Evolutionary conservation across 495 filamentous ascomycete genomes (phyloP), one percentile per base, ranked within the genome.

Genomic region (Aspergillus coremiiformis): DNA sequence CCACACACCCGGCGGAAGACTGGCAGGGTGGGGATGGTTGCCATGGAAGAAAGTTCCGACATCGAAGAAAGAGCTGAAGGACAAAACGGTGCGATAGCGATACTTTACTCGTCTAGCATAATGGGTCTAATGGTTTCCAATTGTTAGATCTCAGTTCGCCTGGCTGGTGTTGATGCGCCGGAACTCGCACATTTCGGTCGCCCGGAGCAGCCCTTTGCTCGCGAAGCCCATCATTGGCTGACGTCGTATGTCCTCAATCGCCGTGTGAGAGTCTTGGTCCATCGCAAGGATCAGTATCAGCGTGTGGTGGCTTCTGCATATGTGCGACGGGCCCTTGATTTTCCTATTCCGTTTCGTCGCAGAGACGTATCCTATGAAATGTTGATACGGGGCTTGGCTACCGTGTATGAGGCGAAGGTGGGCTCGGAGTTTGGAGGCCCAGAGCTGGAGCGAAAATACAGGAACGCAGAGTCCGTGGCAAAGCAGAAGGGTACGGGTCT

Each of bases 101-200:
- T 5, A n/a, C 2, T 35, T 35, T n/a, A 3, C 32, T 23, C 17
- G 9, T 52, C 11, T 26, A 26, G 45, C 1, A 2, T 20, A 2
- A 39, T 26, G 12, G 19, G 30, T 33, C 48, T 55, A 42, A 50
- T 22, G 20, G 37, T 20, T 44, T 21, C n/a, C n/a, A n/a, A 12
- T 1, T 11, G 2, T 32, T 47, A 78, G 73, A 84, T 98, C 45
- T 84, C 90, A 43, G 76, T 98, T 52, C 87, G 93, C 32, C 69
- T 98, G 33, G 94, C 93, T 7, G 93, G 93, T 30, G 66, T 97
- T 41, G 93, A 98, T 63, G 94, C 93, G 15, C 93, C 93, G 1
- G 93, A 98, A 70, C 69, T 85, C 33, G 86, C 89, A 3, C 94
- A 98, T 66, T 98, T 95, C 65, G 93, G 93, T 27, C 79, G 81